These are phyloP conservation scores for Tolypocladium pustulatum DNA, from an alignment of 2,329 filamentous ascomycete species.

Conservation along the genomic window DNA sequence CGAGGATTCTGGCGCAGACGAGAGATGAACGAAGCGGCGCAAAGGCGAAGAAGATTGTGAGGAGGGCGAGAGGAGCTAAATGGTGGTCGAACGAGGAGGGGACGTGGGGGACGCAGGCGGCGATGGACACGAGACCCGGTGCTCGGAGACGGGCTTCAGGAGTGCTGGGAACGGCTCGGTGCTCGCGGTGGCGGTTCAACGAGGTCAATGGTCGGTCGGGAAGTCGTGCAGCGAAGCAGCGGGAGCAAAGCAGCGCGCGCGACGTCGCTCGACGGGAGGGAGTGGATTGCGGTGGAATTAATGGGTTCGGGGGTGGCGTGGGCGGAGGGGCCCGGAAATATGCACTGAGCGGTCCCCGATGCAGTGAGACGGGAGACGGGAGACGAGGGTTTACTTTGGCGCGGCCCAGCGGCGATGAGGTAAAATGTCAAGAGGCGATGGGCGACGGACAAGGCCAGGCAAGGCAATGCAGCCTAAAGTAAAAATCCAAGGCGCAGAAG, in stretches of 20 bases:
- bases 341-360: neutral
- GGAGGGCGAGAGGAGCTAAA: neutral
- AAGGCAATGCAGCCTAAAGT: neutral
- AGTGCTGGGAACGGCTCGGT: neutral
- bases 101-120: neutral
- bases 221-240: neutral
- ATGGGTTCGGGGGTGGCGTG: neutral
- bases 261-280: neutral
- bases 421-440: neutral
- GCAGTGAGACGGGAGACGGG: neutral
- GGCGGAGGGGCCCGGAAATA: neutral
- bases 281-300: neutral
- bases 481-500: neutral
- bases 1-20: neutral
- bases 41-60: too few species aligned
- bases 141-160: neutral
- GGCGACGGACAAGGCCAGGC: neutral
- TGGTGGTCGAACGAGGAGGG: neutral
- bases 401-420: neutral
- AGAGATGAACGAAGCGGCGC: neutral
- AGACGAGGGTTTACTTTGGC: neutral
- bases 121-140: conserved; percentile 1
- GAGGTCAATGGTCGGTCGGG: neutral
- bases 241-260: neutral
- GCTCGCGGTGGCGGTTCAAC: neutral